These are phyloP conservation scores for Thalassiosira livingstoniorum DNA, from an alignment of 352 stramenopile species.

Conservation along the genomic window DNA sequence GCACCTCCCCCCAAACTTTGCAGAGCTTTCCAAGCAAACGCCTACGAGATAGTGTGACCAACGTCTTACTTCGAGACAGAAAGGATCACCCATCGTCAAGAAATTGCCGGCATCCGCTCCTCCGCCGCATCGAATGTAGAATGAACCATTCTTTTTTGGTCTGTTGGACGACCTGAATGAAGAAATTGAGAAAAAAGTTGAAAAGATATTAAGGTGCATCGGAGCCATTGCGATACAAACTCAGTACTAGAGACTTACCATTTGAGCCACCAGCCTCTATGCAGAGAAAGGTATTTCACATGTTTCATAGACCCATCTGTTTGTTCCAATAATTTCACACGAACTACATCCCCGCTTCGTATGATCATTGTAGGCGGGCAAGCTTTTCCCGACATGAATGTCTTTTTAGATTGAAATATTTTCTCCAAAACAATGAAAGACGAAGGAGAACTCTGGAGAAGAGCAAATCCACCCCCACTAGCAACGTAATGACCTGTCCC, in stretches of 20 bases:
- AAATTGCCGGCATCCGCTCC: conserved; percentile 37
- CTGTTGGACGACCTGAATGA: conserved; percentile 54
- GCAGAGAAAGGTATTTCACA: conserved; percentile 71
- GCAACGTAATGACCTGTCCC: conserved; percentile 56
- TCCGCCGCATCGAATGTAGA: conserved; percentile 71
- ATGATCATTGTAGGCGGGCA: conserved; percentile 58
- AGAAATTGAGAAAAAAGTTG: too few relatives aligned
- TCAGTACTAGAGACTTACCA: too few relatives aligned
- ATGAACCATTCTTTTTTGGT: conserved; percentile 77
- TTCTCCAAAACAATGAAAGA: conserved; percentile 73
- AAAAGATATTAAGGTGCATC: too few relatives aligned
- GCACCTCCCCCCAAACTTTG: conserved; percentile 81
- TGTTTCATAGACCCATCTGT: conserved; percentile 35
- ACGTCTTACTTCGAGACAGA: conserved; percentile 70
- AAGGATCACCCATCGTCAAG: conserved; percentile 67
- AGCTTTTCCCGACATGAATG: conserved; percentile 29
- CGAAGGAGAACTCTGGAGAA: conserved; percentile 66
- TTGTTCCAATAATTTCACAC: conserved; percentile 69
- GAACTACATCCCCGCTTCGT: conserved; percentile 76
- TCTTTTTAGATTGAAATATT: conserved; percentile 34
- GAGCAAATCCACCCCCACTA: conserved; percentile 78
- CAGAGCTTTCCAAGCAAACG: conserved; percentile 65
- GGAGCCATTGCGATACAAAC: too few relatives aligned
- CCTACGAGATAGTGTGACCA: conserved; percentile 82
- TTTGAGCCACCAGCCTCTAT: conserved; percentile 84